Evolutionary conservation across 352 stramenopile species (phyloP).

Genomic region (Pythium aphanidermatum): DNA sequence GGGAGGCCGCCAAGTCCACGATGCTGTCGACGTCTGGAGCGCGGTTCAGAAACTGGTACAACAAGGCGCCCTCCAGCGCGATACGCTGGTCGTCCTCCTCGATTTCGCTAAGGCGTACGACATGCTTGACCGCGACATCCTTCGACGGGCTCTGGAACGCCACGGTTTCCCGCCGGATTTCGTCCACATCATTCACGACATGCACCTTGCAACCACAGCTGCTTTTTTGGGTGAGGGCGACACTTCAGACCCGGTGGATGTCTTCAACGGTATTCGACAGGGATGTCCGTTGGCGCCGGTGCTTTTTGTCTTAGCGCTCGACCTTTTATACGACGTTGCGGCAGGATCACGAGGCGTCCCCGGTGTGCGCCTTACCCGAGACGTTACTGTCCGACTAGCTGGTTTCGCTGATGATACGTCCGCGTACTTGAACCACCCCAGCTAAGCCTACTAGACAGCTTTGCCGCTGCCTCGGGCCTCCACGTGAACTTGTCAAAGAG

Average conservation of each 20-base stretch:
- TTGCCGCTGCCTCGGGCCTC: constrained; percentile 4
- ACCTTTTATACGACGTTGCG: neutral
- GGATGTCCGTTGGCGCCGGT: constrained; percentile 10
- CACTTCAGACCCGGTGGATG: neutral
- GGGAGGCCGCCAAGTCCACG: constrained; percentile 3
- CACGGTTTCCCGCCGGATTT: neutral
- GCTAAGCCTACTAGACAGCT: neutral
- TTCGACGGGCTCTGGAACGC: neutral
- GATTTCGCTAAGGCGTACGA: constrained; percentile 16
- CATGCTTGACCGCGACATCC: neutral
- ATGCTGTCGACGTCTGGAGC: constrained; percentile 7
- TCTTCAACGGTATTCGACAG: constrained; percentile 11
- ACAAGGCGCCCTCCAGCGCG: neutral
- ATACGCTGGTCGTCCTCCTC: neutral
- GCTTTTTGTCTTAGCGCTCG: constrained; percentile 8
- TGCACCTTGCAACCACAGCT: constrained; percentile 7
- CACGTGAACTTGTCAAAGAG: constrained; percentile 1
- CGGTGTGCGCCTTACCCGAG: neutral
- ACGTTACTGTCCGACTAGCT: neutral
- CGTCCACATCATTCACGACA: neutral
- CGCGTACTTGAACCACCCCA: neutral
- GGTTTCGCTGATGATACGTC: constrained; percentile 10
- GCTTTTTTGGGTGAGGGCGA: neutral
- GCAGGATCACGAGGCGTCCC: neutral
- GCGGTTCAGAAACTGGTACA: neutral